Evolutionary conservation across 2,329 filamentous ascomycete genomes (phyloP).

Genomic region (Cladosporium sp.): DNA sequence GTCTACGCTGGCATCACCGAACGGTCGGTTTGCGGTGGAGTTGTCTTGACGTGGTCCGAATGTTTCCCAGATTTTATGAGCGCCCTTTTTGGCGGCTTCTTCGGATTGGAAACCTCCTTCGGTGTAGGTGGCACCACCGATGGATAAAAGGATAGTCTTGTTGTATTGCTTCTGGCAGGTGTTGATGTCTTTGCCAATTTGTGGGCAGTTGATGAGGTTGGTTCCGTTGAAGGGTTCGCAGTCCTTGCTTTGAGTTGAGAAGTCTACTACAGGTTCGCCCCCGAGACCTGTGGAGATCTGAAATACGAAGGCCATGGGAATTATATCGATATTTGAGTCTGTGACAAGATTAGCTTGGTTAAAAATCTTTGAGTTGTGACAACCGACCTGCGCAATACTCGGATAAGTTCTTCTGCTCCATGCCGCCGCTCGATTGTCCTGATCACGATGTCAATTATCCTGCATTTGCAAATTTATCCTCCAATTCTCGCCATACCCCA

Average conservation of each 20-base stretch:
- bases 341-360: slow-evolving; percentile 31
- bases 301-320: slow-evolving; percentile 60
- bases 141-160: slow-evolving; percentile 68
- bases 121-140: slow-evolving; percentile 66
- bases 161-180: slow-evolving; percentile 57
- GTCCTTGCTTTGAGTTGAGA: slow-evolving; percentile 58
- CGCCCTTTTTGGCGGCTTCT: slow-evolving; percentile 50
- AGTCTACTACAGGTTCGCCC: slow-evolving; percentile 53
- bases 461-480: slow-evolving; percentile 23
- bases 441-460: not conserved
- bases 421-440: slow-evolving; percentile 9
- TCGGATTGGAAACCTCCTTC: slow-evolving; percentile 61
- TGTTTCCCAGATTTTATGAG: slow-evolving; percentile 62
- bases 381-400: slow-evolving; percentile 6
- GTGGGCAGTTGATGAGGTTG: slow-evolving; percentile 55
- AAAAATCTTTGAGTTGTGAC: slow-evolving; percentile 7
- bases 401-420: slow-evolving; percentile 9
- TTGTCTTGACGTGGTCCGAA: slow-evolving; percentile 53
- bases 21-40: slow-evolving; percentile 54
- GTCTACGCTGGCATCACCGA: slow-evolving; percentile 61
- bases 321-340: slow-evolving; percentile 51
- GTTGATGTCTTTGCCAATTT: slow-evolving; percentile 53
- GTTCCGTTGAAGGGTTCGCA: slow-evolving; percentile 58
- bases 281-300: slow-evolving; percentile 48
- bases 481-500: slow-evolving; percentile 49